Base-by-base conservation (phyloP, 352 stramenopile genomes). In the Pythium folliculosum region DNA sequence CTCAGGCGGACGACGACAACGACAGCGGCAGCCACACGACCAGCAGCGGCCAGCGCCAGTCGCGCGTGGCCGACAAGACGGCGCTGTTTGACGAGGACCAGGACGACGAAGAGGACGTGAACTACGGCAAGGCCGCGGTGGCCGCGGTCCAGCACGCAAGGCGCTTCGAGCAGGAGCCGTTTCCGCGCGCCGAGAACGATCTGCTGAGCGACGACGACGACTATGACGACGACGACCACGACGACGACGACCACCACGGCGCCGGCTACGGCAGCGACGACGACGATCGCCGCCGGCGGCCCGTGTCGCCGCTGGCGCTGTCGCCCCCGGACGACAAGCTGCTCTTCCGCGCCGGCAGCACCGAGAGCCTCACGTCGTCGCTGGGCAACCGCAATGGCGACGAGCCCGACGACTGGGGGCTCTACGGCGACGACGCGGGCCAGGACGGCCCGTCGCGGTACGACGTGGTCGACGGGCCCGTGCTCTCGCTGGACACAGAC, bases 401-500 rank as follows among this genome's bases (percentile, higher is more conserved):
- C 21, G 77, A 89, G 52, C 81, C 81, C 3, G 75, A 73, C 8
- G 81, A 88, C 64, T 90, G 81, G 81, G 81, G 78, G 6, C 60
- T 88, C 9, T 90, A 80, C 52, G 81, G 81, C 14, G 77, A 79
- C 40, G 5, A 47, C 30, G 69, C 66, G 19, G 37, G 70, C 13
- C 61, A 48, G 21, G 72, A 73, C 37, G 58, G 63, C 30, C 49
- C 10, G 37, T 81, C 69, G 25, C 76, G 72, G 22, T 87, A 88
- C 67, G 78, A 91, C 14, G 63, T 86, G 16, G 62, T 71, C 25
- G 77, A 89, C 30, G 67, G 72, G 52, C 67, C 68, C 3, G 63
- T 68, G 3, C 58, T 90, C 53, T 43, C 88, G 49, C 69, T 91
- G n/a, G 82, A 91, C 52, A 75, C 81, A 23, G 80, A 89, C 49